A percentile compares a stretch with the other conserved stretches of the same genome.
phyloP scores from a whole-genome alignment of 768 basidiomycete genomes.

The Tephrocybe sp. region DNA sequence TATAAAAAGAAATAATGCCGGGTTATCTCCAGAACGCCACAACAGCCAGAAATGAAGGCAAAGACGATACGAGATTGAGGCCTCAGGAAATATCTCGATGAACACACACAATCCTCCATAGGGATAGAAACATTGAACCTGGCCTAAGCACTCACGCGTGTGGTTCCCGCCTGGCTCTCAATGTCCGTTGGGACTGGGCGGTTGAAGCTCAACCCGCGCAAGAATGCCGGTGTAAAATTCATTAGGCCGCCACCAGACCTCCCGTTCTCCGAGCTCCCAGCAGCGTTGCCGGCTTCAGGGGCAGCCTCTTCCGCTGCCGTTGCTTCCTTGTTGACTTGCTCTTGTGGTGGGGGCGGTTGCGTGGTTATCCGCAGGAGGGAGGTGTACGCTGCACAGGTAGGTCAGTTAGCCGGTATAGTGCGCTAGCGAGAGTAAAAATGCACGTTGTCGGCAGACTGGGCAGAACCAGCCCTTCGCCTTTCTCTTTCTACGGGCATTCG shows the following conservation, averaged over 20 bases:
- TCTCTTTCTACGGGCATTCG: conserved; percentile 68
- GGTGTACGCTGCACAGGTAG: conserved; percentile 66
- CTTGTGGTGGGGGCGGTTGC: conserved; percentile 39
- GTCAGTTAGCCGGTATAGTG: conserved; percentile 1
- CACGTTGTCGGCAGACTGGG: conserved; percentile 93
- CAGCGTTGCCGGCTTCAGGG: neutral
- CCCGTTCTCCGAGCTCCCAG: neutral
- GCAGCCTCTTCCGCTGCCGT: conserved; percentile 1
- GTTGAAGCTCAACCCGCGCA: conserved; percentile 20
- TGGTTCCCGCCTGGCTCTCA: conserved; percentile 29
- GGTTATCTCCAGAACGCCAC: conserved; percentile 4
- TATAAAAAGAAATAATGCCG: no score
- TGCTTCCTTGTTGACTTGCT: conserved; percentile 13
- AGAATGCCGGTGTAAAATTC: conserved; percentile 16
- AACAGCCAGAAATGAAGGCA: neutral
- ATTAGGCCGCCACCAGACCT: conserved; percentile 9
- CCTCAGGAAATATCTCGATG: neutral
- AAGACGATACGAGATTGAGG: neutral
- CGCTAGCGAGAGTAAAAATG: conserved; percentile 30
- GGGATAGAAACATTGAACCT: neutral
- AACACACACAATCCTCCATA: neutral
- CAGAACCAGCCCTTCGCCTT: conserved; percentile 98
- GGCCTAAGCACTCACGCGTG: conserved; percentile 18
- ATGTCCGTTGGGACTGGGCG: conserved; percentile 25
- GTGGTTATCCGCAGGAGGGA: conserved; percentile 84